Conservation (phyloP, 371 early-diverging fungal species). For the Mortierella sp. region DNA sequence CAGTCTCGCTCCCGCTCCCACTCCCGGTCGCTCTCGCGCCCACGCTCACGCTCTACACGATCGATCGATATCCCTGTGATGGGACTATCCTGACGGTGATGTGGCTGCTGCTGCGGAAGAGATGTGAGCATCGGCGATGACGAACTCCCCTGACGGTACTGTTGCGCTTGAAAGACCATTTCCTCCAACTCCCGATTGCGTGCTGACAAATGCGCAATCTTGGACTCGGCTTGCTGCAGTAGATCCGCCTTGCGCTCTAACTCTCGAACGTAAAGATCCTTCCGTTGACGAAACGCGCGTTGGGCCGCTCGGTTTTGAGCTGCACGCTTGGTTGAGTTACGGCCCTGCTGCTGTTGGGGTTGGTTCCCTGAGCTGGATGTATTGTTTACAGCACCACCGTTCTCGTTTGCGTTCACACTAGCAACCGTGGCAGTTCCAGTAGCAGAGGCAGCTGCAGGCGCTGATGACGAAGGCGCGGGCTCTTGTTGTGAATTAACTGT, state of each 20-base stretch:
- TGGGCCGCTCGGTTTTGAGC: conserved; percentile 83
- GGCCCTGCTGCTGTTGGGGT: conserved; percentile 32
- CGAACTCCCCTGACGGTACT: neutral
- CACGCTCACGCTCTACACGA: conserved; percentile 5
- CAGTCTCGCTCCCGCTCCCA: conserved; percentile 33
- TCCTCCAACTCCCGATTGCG: conserved; percentile 56
- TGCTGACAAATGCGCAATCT: conserved; percentile 56
- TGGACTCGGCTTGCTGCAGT: conserved; percentile 59
- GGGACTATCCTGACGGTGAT: neutral
- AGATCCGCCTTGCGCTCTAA: conserved; percentile 67
- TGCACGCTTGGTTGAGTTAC: conserved; percentile 67
- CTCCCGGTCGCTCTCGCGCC: neutral
- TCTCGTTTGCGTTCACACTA: conserved; percentile 12
- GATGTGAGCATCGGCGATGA: conserved; percentile 15
- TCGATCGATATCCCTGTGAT: neutral
- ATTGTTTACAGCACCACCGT: conserved; percentile 1
- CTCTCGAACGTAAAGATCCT: conserved; percentile 74
- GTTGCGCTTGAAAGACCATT: conserved; percentile 12
- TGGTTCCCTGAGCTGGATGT: neutral
- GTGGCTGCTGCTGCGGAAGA: conserved; percentile 14
- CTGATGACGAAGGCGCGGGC: neutral
- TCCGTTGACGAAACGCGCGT: conserved; percentile 80
- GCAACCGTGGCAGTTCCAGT: neutral
- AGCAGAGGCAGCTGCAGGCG: conserved; percentile 2
- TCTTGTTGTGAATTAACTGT: conserved; percentile 4